A percentile compares a stretch with the other conserved stretches of the same genome.
These are phyloP conservation scores for Magnolia changhungtana DNA, from an alignment of 164 flowering plant genomes.

Conservation along the genomic window DNA sequence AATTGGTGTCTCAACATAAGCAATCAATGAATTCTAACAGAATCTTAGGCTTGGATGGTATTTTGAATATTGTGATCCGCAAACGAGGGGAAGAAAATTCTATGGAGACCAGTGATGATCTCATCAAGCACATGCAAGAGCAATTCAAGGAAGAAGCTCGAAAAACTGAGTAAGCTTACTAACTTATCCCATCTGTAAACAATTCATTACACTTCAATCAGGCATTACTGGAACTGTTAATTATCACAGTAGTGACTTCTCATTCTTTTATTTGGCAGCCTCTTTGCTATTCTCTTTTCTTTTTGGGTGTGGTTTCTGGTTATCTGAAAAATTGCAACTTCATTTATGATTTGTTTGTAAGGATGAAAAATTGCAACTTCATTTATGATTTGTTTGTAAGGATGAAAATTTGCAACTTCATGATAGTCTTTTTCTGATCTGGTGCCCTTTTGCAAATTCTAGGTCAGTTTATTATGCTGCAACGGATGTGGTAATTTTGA, in stretches of 20 bases:
- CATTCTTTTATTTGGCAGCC: neutral
- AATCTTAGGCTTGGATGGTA: slow-evolving; percentile 84
- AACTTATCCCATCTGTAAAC: neutral
- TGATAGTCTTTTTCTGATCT: slow-evolving; percentile 14
- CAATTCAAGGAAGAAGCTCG: slow-evolving; percentile 98
- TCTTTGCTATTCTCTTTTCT: neutral
- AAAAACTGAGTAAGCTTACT: slow-evolving; percentile 86
- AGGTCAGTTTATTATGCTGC: slow-evolving; percentile 99
- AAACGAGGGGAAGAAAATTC: slow-evolving; percentile 71
- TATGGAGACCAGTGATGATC: slow-evolving; percentile 94
- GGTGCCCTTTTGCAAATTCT: slow-evolving; percentile 27
- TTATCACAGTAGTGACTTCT: neutral
- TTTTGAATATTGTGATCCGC: slow-evolving; percentile 87
- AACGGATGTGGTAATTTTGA: slow-evolving; percentile 88
- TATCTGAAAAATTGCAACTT: neutral
- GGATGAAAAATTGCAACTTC: neutral
- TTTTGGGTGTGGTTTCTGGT: slow-evolving; percentile 6
- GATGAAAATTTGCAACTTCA: neutral
- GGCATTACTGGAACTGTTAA: neutral
- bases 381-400: too few species aligned
- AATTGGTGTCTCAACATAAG: slow-evolving; percentile 66
- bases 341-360: too few species aligned
- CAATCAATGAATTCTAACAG: slow-evolving; percentile 73
- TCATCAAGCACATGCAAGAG: slow-evolving; percentile 94
- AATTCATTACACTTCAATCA: neutral